These are phyloP conservation scores for Cadophora luteo-olivacea DNA, from an alignment of 2,329 filamentous ascomycete genomes.

Conservation along the genomic window DNA sequence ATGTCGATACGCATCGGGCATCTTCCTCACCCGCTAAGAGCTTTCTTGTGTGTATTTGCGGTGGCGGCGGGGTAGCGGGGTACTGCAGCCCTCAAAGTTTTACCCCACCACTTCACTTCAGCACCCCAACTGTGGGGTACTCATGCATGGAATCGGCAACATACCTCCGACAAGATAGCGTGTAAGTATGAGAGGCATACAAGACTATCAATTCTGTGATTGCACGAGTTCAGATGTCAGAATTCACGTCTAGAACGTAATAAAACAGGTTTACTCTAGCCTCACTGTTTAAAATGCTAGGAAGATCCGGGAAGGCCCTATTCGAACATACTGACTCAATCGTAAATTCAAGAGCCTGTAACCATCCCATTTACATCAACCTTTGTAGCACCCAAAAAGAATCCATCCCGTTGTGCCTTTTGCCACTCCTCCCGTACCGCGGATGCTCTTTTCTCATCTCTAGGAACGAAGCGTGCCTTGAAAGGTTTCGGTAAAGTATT, in stretches of 20 bases:
- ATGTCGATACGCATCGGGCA: background rate
- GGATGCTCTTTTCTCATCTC: conserved; percentile 31
- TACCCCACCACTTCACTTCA: conserved; percentile 1
- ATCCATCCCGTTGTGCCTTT: conserved; percentile 43
- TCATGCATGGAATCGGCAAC: background rate
- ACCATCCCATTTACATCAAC: conserved; percentile 36
- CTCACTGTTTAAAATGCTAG: no score
- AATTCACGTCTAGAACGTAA: no score
- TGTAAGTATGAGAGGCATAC: no score
- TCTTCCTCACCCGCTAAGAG: conserved; percentile 5
- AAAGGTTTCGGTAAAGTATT: conserved; percentile 20
- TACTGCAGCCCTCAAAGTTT: background rate
- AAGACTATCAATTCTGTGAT: no score
- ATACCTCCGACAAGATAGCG: background rate
- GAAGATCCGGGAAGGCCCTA: no score
- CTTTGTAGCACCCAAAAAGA: conserved; percentile 42
- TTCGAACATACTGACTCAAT: no score
- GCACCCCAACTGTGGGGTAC: conserved; percentile 5
- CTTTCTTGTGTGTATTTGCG: no score
- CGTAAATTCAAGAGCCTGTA: background rate
- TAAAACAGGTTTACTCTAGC: no score
- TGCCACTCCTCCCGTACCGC: conserved; percentile 42
- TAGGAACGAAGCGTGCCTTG: conserved; percentile 20
- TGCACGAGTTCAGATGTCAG: no score
- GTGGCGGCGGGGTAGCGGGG: background rate